Evolutionary conservation across 257 asterid genomes (phyloP), one percentile per base, ranked within the genome.

Genomic region (Lantana camara): DNA sequence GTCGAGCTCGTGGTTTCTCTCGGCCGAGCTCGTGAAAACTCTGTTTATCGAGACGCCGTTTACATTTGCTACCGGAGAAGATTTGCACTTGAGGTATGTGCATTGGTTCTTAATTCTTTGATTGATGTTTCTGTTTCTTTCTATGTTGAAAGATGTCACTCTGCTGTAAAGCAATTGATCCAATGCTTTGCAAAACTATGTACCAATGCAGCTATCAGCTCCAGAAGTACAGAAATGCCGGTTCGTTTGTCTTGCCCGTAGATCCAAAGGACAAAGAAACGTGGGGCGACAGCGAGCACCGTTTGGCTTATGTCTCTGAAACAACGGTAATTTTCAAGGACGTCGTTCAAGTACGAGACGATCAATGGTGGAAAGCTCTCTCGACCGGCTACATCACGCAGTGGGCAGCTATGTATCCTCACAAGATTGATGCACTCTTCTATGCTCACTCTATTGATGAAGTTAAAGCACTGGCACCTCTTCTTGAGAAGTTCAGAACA

Each of bases 341-440:
- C 57, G 76, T 80, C 0, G 97, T 93, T 49, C 97, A 85, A 76
- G 95, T 84, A 20, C 71, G 99, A 29, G 97, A 93, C 59, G 89
- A 90, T 21, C 99, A 90, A 42, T 93, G 99, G 99, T 93, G 99
- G 99, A 90, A 80, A 61, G 97, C 99, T 19, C 86, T 93, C 15
- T 85, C 99, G 0, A 83, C 84, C 0, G 99, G 99, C n/a, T 93
- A 93, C 53, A 7, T 93, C 0, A 87, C 99, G 0, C 97, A 87
- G 61, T 93, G 99, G 97, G 99, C 97, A 0, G 83, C 96, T 0
- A 93, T 93, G 97, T 9, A 85, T 58, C 99, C 99, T 50, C 99
- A 93, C 34, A 87, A 82, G 75, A 84, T 85, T 1, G 99, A 93
- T 24, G 97, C 94, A 10, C 82, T 93, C 0, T 80, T 93, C 73